Evolutionary conservation across 2,329 filamentous ascomycete genomes (phyloP), one percentile per base, ranked within the genome.

Genomic region (Cordyceps pruinosa): DNA sequence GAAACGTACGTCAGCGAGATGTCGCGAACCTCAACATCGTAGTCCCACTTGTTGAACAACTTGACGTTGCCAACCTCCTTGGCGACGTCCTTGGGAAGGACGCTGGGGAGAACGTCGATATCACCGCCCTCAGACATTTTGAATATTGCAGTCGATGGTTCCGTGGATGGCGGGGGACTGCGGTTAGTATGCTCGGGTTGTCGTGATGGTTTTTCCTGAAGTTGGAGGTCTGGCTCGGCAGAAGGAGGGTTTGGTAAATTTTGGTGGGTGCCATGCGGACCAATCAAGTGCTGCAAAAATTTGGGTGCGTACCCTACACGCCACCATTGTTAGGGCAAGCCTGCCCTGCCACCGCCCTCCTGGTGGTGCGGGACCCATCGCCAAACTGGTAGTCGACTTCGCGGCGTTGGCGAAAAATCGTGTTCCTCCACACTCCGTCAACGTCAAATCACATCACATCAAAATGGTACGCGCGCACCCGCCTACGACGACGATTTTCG

Each of bases 21-120:
- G 77, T 99, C 94, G 78, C 93, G 88, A 80, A 99, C 94, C 85
- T 99, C 94, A 74, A 99, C 93, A 87, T 97, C 94, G 81, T 97
- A 99, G 80, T 80, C 79, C 80, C 92, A 96, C 81, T 95, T 96
- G 87, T 94, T 95, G 86, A 96, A 96, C 71, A 96, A 85, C 88
- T 96, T 96, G 77, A 94, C 84, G 80, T 83, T 87, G 78, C 91
- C 92, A 79, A 94, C 86, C 81, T 96, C 90, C 71, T 86, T 82
- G 72, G 85, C 82, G 74, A 96, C 88, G 68, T 96, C 91, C 87
- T 95, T 96, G 79, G 93, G 91, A 68, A 97, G 88, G 75, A 91
- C 85, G 73, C 84, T 79, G 80, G 85, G 88, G 78, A 84, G 82
- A 74, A 81, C 88, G 83, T 96, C 90, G 79, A 96, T 88, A 83